Percentiles rank a stretch among this genome's conserved stretches.
Conservation (phyloP, 148 eudicot species). For the Rhododendron ovatum region DNA sequence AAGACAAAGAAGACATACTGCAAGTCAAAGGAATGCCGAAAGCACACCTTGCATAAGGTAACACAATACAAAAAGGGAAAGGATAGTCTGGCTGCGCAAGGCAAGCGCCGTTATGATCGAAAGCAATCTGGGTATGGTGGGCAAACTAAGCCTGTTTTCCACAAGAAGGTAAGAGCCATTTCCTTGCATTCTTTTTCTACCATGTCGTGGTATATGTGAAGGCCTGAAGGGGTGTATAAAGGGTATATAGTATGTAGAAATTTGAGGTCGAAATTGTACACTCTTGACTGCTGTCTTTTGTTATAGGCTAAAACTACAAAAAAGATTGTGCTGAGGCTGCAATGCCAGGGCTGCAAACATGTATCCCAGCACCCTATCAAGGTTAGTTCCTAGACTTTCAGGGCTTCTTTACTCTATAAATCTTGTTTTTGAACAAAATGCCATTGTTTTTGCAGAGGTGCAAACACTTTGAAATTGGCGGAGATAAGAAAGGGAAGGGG, state of each 20-base stretch:
- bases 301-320: constrained; percentile 47
- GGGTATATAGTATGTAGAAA: background rate
- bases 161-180: constrained; percentile 55
- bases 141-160: constrained; percentile 82
- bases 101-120: constrained; percentile 78
- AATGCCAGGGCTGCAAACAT: constrained; percentile 57
- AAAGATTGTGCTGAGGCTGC: constrained; percentile 58
- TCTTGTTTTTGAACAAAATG: background rate
- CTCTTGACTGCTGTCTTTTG: background rate
- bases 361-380: constrained; percentile 51
- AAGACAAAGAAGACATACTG: constrained; percentile 82
- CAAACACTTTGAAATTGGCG: constrained; percentile 7
- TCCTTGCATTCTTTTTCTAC: background rate
- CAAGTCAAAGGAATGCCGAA: constrained; percentile 75
- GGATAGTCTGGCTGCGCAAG: constrained; percentile 79
- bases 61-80: constrained; percentile 88
- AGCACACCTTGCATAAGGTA: constrained; percentile 78
- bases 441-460: constrained; percentile 22
- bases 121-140: constrained; percentile 86
- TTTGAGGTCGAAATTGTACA: background rate
- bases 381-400: constrained; percentile 17
- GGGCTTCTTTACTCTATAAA: background rate
- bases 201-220: background rate
- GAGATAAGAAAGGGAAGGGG: constrained; percentile 22
- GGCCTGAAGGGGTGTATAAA: background rate